Evolutionary conservation across 2,329 filamentous ascomycete genomes (phyloP).

Genomic region (Phyllosticta paracitricarpa): DNA sequence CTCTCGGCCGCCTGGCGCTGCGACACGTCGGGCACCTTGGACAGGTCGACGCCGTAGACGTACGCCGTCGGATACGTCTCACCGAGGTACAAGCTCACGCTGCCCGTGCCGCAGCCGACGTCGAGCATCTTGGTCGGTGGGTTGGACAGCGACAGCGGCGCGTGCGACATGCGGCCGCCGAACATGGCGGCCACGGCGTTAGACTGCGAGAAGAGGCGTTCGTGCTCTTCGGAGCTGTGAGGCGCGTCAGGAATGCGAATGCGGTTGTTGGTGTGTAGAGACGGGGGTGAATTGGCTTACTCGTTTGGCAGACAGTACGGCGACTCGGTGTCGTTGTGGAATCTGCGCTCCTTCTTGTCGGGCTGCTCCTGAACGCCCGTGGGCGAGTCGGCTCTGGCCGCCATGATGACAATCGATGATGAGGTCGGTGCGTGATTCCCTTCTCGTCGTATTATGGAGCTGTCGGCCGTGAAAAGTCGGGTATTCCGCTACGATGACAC

Average conservation of each 20-base stretch:
- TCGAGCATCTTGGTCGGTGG: not conserved
- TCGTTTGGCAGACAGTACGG: not conserved
- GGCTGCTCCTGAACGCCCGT: not conserved
- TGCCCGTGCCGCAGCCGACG: conserved; percentile 1
- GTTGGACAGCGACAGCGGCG: not conserved
- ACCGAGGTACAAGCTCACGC: not conserved
- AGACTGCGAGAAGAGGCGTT: conserved; percentile 2
- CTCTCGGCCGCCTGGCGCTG: not conserved
- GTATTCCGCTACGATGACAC: not conserved
- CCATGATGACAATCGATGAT: not conserved
- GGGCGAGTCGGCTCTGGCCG: not conserved
- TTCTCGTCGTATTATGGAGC: not conserved
- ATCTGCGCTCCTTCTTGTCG: not conserved
- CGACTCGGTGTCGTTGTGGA: not conserved
- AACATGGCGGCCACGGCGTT: not conserved
- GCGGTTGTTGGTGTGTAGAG: not conserved
- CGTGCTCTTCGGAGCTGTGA: conserved; percentile 1
- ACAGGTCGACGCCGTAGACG: not conserved
- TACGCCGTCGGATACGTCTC: not conserved
- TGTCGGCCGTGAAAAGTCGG: not conserved
- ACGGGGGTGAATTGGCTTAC: not conserved
- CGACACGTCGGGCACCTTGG: not conserved
- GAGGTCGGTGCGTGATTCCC: not conserved
- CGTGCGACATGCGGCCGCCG: conserved; percentile 1
- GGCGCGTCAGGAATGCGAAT: not conserved